A percentile compares a stretch with the other conserved stretches of the same genome.
These are phyloP conservation scores for Comarum palustre DNA, from an alignment of 306 rosid species.

Conservation along the genomic window DNA sequence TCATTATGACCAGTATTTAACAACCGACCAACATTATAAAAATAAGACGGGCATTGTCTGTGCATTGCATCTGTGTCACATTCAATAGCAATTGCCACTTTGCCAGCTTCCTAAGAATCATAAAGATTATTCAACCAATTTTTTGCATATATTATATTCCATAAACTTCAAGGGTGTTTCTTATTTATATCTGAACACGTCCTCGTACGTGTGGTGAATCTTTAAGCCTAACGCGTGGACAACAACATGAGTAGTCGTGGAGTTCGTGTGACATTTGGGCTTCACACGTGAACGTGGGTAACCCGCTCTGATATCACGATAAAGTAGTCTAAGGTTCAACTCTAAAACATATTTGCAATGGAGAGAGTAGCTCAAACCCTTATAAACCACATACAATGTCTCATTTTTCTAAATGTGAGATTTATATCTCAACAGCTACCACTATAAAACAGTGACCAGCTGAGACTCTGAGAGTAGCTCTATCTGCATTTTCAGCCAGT, in stretches of 20 bases:
- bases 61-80: conserved; percentile 17
- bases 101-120: conserved; percentile 49
- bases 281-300: no score
- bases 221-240: no score
- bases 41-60: neutral
- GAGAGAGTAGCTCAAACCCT: no score
- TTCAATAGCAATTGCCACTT: conserved; percentile 23
- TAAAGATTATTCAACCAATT: conserved; percentile 23
- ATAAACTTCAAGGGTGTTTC: conserved; percentile 19
- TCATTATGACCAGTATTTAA: neutral
- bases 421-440: conserved; percentile 3
- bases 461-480: neutral
- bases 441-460: conserved; percentile 41
- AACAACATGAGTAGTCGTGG: no score
- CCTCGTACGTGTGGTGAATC: no score
- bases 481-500: neutral
- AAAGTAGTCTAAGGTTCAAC: no score
- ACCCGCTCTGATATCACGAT: no score
- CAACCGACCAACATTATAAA: conserved; percentile 18
- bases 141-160: conserved; percentile 26
- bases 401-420: no score
- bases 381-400: no score
- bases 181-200: no score
- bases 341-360: no score
- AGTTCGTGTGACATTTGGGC: no score